Base-by-base conservation (phyloP, 1,139 yeast genomes). In the Chernovozyma aurita region DNA sequence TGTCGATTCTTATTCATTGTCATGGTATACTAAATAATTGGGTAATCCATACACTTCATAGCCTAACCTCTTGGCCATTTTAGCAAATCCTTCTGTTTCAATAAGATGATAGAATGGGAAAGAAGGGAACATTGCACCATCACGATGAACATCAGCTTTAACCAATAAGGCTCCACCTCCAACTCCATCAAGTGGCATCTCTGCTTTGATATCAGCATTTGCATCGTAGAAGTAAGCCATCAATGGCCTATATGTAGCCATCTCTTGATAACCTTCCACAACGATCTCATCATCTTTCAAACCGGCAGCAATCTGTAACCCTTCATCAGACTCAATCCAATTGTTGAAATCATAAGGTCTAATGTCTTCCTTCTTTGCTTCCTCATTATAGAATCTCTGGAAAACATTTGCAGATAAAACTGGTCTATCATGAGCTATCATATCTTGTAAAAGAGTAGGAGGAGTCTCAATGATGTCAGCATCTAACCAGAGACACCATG, bases 91-190 rank as follows among this genome's bases (percentile, higher is more conserved):
- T 64, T 92, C 98, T 6, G 97, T 88, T 65, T 92, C 98, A 47
- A 92, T 88, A 62, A 92, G 73, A 57, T 92, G 95, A 60, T 92
- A 90, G 69, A 92, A 92, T 42, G 98, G 94, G 77, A 92, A 92
- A 28, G 95, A 85, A 15, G 98, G 98, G 76, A 92, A 92, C 97
- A 90, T 90, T 39, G 97, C 97, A 36, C 98, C 98, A 58, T 92
- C 98, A 57, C 98, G 76, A 63, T 92, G 98, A 39, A 92, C 98
- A 48, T 88, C 97, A 8, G 97, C 95, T 58, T 90, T 87, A 25
- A 92, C 98, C 62, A 92, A 60, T 26, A 95, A 80, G 30, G 97
- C 95, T 22, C 97, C 95, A 42, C 92, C 97, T 38, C 98, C 98
- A 41, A 92, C 97, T 57, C 98, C 98, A 59, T 92, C 98, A 42